Evolutionary conservation across 345 rosid genomes (phyloP).

Genomic region (Eucalyptus sideroxylon): DNA sequence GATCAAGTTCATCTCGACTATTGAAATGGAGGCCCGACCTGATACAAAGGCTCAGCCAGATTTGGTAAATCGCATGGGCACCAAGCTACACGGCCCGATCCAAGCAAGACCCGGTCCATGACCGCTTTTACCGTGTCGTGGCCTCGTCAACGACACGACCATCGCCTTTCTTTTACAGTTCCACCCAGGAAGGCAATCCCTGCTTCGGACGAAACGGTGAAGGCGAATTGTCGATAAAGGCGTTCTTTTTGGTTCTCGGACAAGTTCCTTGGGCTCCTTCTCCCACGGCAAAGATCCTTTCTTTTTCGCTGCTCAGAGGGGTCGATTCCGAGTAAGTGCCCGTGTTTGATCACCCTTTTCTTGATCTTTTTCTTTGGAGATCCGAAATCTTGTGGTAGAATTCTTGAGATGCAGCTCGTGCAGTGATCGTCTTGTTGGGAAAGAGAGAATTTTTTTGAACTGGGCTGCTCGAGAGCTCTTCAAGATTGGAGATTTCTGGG

Average conservation of each 20-base stretch:
- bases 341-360: background rate
- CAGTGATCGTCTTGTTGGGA: background rate
- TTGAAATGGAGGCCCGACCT: background rate
- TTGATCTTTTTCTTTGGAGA: background rate
- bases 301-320: background rate
- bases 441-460: too few species aligned
- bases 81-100: background rate
- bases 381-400: too few species aligned
- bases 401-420: too few species aligned
- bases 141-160: background rate
- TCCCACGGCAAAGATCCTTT: background rate
- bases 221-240: background rate
- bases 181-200: background rate
- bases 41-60: background rate
- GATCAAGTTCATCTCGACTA: background rate
- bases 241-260: background rate
- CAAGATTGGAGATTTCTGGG: background rate
- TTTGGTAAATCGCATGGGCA: background rate
- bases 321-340: background rate
- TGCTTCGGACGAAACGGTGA: background rate
- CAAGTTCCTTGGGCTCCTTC: too few species aligned
- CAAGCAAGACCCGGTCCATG: background rate
- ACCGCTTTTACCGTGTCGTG: background rate
- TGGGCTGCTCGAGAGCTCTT: background rate
- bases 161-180: background rate